Evolutionary conservation across 306 rosid species (phyloP).

Genomic region (Cucurbita argyrosperma): DNA sequence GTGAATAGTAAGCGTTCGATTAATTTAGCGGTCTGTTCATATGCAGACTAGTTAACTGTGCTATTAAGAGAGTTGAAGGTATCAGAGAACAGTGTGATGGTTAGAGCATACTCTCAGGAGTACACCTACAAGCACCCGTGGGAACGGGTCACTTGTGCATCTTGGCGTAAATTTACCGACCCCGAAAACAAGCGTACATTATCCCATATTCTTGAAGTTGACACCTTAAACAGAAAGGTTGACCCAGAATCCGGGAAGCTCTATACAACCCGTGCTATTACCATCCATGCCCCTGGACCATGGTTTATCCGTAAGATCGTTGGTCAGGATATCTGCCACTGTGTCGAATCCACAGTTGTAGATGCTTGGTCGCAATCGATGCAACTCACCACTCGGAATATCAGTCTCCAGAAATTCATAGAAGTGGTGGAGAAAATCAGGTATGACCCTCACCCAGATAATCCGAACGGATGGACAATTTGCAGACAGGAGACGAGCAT

Average conservation of each 20-base stretch:
- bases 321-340: conserved; percentile 82
- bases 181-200: conserved; percentile 59
- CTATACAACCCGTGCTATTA: conserved; percentile 53
- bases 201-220: conserved; percentile 73
- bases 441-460: conserved; percentile 14
- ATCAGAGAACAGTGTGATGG: conserved; percentile 31
- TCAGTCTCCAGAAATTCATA: conserved; percentile 8
- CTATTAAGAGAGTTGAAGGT: not conserved
- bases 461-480: conserved; percentile 41
- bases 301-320: conserved; percentile 59
- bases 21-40: not conserved
- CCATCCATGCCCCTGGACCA: conserved; percentile 68
- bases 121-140: conserved; percentile 84
- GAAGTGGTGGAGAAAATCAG: conserved; percentile 15
- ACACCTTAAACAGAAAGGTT: conserved; percentile 48
- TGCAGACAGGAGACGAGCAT: conserved; percentile 74
- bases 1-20: not conserved
- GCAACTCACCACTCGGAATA: conserved; percentile 13
- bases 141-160: conserved; percentile 80
- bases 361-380: conserved; percentile 8
- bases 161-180: conserved; percentile 87
- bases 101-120: conserved; percentile 65
- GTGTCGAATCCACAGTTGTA: conserved; percentile 14
- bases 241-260: conserved; percentile 58
- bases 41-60: not conserved